Evolutionary conservation across 805 yeast genomes (phyloP), one percentile per base, ranked within the genome.

Genomic region (Metschnikowia rubicola): DNA sequence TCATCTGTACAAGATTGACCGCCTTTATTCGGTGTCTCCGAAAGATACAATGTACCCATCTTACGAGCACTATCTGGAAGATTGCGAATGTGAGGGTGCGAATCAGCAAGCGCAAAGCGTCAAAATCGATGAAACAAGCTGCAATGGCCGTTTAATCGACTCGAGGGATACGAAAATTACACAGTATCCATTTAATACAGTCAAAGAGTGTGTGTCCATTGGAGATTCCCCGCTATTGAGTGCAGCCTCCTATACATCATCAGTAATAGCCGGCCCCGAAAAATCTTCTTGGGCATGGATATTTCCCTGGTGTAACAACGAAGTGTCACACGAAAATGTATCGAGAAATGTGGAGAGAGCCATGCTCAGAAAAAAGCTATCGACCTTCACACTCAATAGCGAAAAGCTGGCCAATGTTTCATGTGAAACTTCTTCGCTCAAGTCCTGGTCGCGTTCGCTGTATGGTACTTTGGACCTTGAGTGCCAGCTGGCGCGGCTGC

Each of bases 11-110:
- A 15, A 34, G 50, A 44, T 53, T 45, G 74, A 71, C 40, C 64
- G 62, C 43, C 52, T 69, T 29, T 71, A 68, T 48, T 66, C 75
- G 1, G 69, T 71, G 6, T 68, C 74, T 3, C 76, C 76, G 0
- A 68, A 60, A 40, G 69, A 71, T 47, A 70, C 76, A 0, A 62
- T 59, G 43, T 68, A 71, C 52, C 55, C 67, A n/a, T 30, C 35
- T 12, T 42, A 49, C 26, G 40, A 41, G 19, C 47, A 33, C 2
- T 33, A 21, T 15, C 26, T 12, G 13, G 38, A 21, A 10, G n/a
- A 12, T 2, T 11, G 33, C n/a, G 33, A 30, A 4, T 11, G n/a
- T 30, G 26, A 21, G 26, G 26, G 26, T 21, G 7, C 26, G 5
- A 21, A 2, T 8, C 26, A 21, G 26, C 26, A 21, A 21, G 26